A percentile compares a stretch with the other conserved stretches of the same genome.
Evolutionary conservation across 805 yeast species (phyloP).

Genomic region (Wickerhamomyces chambardii): DNA sequence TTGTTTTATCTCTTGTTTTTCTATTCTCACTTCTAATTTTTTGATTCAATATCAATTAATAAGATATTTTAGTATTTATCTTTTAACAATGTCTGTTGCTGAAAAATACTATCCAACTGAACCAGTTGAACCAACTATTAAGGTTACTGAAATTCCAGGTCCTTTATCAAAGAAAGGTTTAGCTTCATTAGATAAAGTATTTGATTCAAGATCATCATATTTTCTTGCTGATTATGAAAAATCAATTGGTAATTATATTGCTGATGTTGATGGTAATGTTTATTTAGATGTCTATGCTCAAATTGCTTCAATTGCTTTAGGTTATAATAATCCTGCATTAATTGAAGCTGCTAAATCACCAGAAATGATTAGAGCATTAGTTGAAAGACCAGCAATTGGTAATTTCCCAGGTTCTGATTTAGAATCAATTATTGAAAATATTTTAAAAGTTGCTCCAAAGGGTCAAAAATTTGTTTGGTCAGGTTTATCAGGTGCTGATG

Average conservation of each 20-base stretch:
- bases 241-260: constrained; percentile 72
- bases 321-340: constrained; percentile 78
- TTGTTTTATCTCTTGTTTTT: neutral
- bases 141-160: constrained; percentile 64
- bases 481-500: constrained; percentile 80
- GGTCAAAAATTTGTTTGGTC: constrained; percentile 73
- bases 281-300: constrained; percentile 74
- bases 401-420: constrained; percentile 68
- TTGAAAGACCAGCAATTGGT: constrained; percentile 81
- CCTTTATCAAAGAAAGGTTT: constrained; percentile 51
- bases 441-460: constrained; percentile 66
- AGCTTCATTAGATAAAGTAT: constrained; percentile 47
- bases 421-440: constrained; percentile 36
- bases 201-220: constrained; percentile 66
- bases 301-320: constrained; percentile 78
- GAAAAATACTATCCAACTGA: constrained; percentile 68
- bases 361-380: constrained; percentile 62
- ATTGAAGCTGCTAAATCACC: constrained; percentile 60
- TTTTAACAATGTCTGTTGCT: constrained; percentile 29
- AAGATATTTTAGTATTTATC: too few species aligned
- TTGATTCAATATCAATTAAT: neutral
- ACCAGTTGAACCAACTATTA: constrained; percentile 61
- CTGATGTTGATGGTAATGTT: constrained; percentile 72
- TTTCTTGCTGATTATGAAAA: constrained; percentile 70
- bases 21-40: neutral